A percentile compares a stretch with the other conserved stretches of the same genome.
phyloP scores from a whole-genome alignment of 495 filamentous ascomycete genomes.

The Penicillium antarcticum region DNA sequence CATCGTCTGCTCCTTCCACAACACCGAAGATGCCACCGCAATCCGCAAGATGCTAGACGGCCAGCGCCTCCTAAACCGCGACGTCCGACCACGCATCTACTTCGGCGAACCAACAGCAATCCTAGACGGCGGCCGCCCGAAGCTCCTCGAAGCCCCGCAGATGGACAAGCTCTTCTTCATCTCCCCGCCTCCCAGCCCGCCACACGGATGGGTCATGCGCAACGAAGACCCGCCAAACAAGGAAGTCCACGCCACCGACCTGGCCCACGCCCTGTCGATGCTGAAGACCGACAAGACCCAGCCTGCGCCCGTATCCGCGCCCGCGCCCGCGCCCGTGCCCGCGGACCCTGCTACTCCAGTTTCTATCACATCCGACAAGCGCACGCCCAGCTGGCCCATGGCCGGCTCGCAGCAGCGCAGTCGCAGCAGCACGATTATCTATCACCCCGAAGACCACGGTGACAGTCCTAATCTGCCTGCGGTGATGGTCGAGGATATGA shows the following conservation, averaged over 20 bases:
- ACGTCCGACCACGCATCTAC: constrained; percentile 71
- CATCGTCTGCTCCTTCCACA: constrained; percentile 84
- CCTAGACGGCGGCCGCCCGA: constrained; percentile 41
- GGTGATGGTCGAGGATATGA: constrained; percentile 90
- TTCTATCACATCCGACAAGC: constrained; percentile 36
- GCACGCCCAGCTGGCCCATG: constrained; percentile 38
- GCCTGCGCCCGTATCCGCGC: not conserved
- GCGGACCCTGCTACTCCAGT: constrained; percentile 34
- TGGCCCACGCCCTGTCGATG: constrained; percentile 74
- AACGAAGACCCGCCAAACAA: constrained; percentile 92
- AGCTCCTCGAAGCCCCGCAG: constrained; percentile 77
- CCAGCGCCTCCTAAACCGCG: constrained; percentile 57
- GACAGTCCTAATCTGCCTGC: constrained; percentile 75
- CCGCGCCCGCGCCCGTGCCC: not conserved
- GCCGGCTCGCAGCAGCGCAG: constrained; percentile 41
- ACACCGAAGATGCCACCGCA: constrained; percentile 65
- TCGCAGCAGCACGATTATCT: constrained; percentile 68
- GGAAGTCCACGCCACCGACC: constrained; percentile 85
- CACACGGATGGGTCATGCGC: constrained; percentile 88
- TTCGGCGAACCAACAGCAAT: constrained; percentile 79
- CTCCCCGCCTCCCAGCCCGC: constrained; percentile 85
- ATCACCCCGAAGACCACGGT: constrained; percentile 71
- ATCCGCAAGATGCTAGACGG: constrained; percentile 72
- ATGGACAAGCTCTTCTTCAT: constrained; percentile 95
- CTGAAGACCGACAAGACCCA: constrained; percentile 47